Evolutionary conservation across 2,329 filamentous ascomycete genomes (phyloP).

Genomic region (Monascus ruber): DNA sequence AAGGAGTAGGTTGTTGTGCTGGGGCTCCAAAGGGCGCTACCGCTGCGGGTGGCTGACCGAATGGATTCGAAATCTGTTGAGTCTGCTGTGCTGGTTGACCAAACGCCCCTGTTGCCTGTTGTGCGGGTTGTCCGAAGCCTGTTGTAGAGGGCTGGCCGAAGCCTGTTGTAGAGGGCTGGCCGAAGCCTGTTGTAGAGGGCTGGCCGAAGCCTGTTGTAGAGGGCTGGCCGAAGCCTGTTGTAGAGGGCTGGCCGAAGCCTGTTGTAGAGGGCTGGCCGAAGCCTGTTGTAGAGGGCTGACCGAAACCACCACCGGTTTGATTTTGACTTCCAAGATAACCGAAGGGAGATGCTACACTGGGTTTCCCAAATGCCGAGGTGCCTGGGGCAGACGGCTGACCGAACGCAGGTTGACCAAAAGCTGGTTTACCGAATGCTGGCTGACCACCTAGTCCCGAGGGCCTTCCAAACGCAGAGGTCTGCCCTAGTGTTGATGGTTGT

Average conservation of each 20-base stretch:
- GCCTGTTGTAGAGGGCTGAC: constrained; percentile 11
- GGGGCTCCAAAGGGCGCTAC: constrained; percentile 24
- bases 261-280: constrained; percentile 15
- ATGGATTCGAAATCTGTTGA: constrained; percentile 27
- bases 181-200: constrained; percentile 17
- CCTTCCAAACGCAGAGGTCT: constrained; percentile 30
- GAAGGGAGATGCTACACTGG: constrained; percentile 30
- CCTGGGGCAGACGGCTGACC: constrained; percentile 15
- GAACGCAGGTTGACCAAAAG: constrained; percentile 32
- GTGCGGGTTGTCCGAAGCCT: constrained; percentile 24
- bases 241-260: constrained; percentile 13
- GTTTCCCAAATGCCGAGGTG: constrained; percentile 24
- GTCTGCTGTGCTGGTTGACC: constrained; percentile 13
- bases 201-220: constrained; percentile 14
- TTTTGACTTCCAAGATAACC: constrained; percentile 27
- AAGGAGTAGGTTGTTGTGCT: constrained; percentile 14
- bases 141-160: constrained; percentile 20
- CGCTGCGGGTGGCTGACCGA: constrained; percentile 20
- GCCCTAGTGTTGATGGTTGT: constrained; percentile 10
- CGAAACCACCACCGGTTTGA: too few species aligned
- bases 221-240: constrained; percentile 14
- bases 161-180: constrained; percentile 15
- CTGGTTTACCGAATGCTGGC: constrained; percentile 22
- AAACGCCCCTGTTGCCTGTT: constrained; percentile 8
- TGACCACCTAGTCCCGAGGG: constrained; percentile 18